These are phyloP conservation scores for Pseudotsuga menziesii DNA, from an alignment of 75 land plant species.

Conservation along the genomic window DNA sequence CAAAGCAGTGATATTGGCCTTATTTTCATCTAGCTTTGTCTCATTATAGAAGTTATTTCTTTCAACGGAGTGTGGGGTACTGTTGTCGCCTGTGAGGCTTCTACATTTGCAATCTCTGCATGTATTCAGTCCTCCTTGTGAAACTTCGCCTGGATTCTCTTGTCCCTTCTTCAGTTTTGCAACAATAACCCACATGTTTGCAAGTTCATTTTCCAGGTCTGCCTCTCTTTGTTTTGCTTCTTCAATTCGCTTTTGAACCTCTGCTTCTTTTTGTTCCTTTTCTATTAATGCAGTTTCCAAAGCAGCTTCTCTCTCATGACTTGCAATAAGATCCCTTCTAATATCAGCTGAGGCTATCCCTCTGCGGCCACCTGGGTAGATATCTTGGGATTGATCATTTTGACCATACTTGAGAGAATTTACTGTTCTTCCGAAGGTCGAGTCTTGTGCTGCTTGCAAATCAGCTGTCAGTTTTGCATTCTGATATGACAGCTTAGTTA, in stretches of 20 bases:
- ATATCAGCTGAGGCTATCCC: conserved; percentile 28
- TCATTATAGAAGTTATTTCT: conserved; percentile 4
- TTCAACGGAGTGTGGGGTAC: conserved; percentile 5
- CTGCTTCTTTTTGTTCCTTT: conserved; percentile 45
- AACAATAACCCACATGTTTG: conserved; percentile 77
- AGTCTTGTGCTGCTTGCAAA: conserved; percentile 49
- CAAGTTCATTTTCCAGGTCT: conserved; percentile 71
- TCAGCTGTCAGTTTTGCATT: conserved; percentile 81
- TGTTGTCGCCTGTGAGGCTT: conserved; percentile 10
- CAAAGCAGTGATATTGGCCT: not conserved
- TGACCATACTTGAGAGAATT: conserved; percentile 18
- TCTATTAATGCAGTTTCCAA: conserved; percentile 42
- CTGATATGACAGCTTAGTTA: conserved; percentile 83
- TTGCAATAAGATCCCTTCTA: conserved; percentile 36
- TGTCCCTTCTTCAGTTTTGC: conserved; percentile 48
- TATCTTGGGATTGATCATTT: conserved; percentile 17
- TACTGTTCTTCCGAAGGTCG: conserved; percentile 24
- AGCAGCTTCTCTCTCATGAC: conserved; percentile 44
- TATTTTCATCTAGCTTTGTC: not conserved
- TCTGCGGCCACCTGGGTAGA: conserved; percentile 23
- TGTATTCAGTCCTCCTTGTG: conserved; percentile 14
- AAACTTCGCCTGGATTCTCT: conserved; percentile 8
- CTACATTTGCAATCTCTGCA: conserved; percentile 2
- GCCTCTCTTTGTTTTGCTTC: conserved; percentile 54
- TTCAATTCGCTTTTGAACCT: conserved; percentile 38